Conservation (phyloP, 2,329 filamentous ascomycete genomes). For the Tolypocladium pustulatum region DNA sequence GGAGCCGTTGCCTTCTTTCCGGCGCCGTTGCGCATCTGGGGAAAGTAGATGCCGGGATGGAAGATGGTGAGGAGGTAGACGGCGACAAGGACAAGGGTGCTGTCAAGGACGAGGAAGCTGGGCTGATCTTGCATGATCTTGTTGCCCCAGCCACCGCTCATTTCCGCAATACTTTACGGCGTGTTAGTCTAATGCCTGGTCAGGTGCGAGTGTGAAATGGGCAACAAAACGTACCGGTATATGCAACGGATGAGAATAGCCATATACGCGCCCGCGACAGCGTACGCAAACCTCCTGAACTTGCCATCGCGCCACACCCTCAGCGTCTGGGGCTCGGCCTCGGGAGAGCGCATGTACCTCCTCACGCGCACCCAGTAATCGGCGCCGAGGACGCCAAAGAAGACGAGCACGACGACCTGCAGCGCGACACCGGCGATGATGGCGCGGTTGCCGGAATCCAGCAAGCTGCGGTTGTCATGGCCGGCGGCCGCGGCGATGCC, state of each 20-base stretch:
- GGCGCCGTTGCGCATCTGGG: constrained; percentile 33
- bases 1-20: constrained; percentile 10
- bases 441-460: constrained; percentile 34
- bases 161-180: constrained; percentile 43
- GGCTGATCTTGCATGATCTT: constrained; percentile 51
- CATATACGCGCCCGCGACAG: constrained; percentile 32
- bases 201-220: too few species aligned
- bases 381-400: constrained; percentile 30
- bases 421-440: constrained; percentile 45
- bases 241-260: constrained; percentile 41
- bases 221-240: constrained; percentile 29
- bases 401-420: constrained; percentile 38
- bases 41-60: constrained; percentile 45
- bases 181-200: neutral
- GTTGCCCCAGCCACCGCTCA: constrained; percentile 55
- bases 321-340: constrained; percentile 18
- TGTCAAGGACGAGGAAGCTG: constrained; percentile 48
- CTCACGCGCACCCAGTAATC: constrained; percentile 36
- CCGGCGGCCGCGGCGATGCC: constrained; percentile 41
- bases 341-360: constrained; percentile 23
- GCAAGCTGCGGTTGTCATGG: constrained; percentile 24
- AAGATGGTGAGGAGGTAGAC: constrained; percentile 39
- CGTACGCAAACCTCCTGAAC: constrained; percentile 33
- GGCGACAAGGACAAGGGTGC: constrained; percentile 38
- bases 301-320: constrained; percentile 30